A percentile compares a stretch with the other conserved stretches of the same genome.
These are phyloP conservation scores for Cynanchum wilfordii DNA, from an alignment of 257 asterid species.

Conservation along the genomic window DNA sequence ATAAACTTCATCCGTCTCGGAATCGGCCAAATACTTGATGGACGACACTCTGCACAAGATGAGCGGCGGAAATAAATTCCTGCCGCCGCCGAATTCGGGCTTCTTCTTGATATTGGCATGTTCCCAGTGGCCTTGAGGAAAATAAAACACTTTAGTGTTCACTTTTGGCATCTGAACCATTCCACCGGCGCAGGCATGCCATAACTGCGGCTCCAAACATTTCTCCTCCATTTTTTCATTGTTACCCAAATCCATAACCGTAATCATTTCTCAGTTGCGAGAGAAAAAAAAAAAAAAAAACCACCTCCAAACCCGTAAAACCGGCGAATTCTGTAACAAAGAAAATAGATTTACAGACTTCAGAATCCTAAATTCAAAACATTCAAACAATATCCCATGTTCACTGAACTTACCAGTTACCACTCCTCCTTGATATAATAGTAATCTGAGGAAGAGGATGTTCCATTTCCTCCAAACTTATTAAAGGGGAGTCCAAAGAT, in stretches of 20 bases:
- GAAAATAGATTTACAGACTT: neutral
- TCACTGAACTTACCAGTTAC: neutral
- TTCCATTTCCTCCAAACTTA: neutral
- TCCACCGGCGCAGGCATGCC: conserved; percentile 96
- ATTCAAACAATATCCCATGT: neutral
- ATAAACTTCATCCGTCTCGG: conserved; percentile 68
- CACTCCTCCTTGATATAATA: conserved; percentile 5
- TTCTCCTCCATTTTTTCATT: conserved; percentile 36
- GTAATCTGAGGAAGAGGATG: neutral
- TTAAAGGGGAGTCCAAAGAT: conserved; percentile 3
- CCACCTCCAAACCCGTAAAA: neutral
- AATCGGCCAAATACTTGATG: conserved; percentile 58
- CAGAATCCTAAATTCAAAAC: neutral
- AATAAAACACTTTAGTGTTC: conserved; percentile 55
- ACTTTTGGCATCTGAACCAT: conserved; percentile 64
- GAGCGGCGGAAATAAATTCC: conserved; percentile 37
- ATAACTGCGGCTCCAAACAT: conserved; percentile 60
- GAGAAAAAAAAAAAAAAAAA: neutral
- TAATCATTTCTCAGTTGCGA: conserved; percentile 36
- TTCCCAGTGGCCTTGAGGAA: conserved; percentile 80
- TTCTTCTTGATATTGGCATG: conserved; percentile 33
- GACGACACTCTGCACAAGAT: conserved; percentile 44
- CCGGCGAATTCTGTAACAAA: conserved; percentile 18
- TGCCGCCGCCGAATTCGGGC: conserved; percentile 42
- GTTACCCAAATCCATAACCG: conserved; percentile 47